Conservation (phyloP, 306 rosid species). For the Ormosia emarginata region DNA sequence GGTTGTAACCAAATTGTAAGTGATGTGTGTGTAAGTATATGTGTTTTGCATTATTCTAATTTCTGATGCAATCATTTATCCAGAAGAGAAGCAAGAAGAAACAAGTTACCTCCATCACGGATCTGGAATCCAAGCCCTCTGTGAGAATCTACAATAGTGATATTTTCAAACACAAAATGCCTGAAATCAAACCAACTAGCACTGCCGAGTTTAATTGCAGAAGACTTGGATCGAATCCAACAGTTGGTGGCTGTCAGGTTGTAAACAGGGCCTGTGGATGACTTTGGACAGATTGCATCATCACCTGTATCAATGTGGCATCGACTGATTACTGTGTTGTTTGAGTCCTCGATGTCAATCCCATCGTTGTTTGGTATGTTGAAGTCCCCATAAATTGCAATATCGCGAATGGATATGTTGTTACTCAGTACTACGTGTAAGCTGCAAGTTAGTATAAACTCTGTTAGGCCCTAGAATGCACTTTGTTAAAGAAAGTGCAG, state of each 20-base stretch:
- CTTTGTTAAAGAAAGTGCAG: background rate
- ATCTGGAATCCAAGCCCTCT: conserved; percentile 88
- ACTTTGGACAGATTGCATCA: conserved; percentile 92
- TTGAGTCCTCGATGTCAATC: conserved; percentile 91
- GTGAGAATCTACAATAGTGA: conserved; percentile 84
- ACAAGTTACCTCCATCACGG: conserved; percentile 80
- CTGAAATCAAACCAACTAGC: conserved; percentile 80
- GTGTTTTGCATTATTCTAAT: background rate
- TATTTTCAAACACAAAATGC: conserved; percentile 67
- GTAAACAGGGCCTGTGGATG: conserved; percentile 63
- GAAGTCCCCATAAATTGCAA: conserved; percentile 77
- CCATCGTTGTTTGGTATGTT: conserved; percentile 92
- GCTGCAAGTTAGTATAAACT: conserved; percentile 46
- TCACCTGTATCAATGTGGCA: conserved; percentile 91
- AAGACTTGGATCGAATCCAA: conserved; percentile 90
- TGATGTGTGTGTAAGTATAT: too few species aligned
- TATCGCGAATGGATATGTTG: conserved; percentile 48
- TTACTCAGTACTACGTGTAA: conserved; percentile 74
- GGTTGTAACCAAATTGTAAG: too few species aligned
- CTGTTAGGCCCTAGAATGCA: background rate
- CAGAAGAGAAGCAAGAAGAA: background rate
- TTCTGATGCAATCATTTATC: background rate
- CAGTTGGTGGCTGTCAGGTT: conserved; percentile 64
- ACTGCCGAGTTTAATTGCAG: conserved; percentile 90
- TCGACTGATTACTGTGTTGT: conserved; percentile 65